These are phyloP conservation scores for Antrodiella citrinella DNA, from an alignment of 768 basidiomycete genomes.

Conservation along the genomic window DNA sequence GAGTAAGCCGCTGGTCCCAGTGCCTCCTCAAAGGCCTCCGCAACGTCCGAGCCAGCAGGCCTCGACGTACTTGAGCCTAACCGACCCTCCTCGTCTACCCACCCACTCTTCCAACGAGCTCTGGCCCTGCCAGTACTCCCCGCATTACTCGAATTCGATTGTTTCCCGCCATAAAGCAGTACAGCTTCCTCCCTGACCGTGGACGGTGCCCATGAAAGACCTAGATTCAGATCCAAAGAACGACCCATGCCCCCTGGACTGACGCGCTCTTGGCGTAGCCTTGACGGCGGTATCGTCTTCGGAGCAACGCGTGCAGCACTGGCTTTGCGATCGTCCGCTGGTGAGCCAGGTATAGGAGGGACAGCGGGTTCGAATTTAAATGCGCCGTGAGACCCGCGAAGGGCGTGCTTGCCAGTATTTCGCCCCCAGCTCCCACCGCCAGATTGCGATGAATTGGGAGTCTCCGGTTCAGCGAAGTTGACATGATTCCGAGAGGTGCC, in stretches of 20 bases:
- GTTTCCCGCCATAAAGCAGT: constrained; percentile 21
- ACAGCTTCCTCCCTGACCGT: constrained; percentile 62
- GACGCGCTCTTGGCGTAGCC: constrained; percentile 12
- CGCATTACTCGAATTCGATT: constrained; percentile 3
- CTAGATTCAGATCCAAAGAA: constrained; percentile 63
- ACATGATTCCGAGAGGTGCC: constrained; percentile 3
- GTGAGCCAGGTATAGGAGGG: constrained; percentile 31
- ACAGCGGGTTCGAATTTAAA: constrained; percentile 68
- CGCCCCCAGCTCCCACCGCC: constrained; percentile 49
- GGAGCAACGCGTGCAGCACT: constrained; percentile 1
- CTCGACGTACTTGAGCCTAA: constrained; percentile 11
- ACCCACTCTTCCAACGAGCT: constrained; percentile 16
- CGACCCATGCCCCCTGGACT: constrained; percentile 43
- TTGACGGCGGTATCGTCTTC: constrained; percentile 7
- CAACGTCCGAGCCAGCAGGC: constrained; percentile 25
- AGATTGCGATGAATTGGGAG: constrained; percentile 16
- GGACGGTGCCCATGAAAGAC: constrained; percentile 65
- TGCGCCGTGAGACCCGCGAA: constrained; percentile 41
- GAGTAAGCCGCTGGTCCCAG: constrained; percentile 29
- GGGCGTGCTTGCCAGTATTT: constrained; percentile 33
- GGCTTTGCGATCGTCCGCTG: constrained; percentile 15
- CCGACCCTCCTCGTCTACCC: constrained; percentile 23
- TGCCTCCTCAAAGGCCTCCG: constrained; percentile 28
- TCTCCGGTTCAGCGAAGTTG: constrained; percentile 11
- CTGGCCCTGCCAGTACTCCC: constrained; percentile 10